Evolutionary conservation across 1,284 basidiomycete species (phyloP), one percentile per base, ranked within the genome.

Genomic region (Fomitopsis pinicola): DNA sequence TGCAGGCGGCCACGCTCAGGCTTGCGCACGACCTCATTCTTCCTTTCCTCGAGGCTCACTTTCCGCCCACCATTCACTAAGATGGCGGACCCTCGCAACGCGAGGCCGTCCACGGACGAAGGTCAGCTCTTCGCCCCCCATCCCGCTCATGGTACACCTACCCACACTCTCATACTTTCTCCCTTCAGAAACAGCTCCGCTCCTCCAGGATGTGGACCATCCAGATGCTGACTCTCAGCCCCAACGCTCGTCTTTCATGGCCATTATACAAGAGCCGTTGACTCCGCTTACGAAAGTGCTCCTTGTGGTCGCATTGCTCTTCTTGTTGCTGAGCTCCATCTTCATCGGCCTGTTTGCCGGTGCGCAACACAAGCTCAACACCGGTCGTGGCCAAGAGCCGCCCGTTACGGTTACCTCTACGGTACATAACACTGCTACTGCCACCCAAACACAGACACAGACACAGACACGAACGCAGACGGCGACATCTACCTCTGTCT

Each of bases 341-440:
- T 97, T 97, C 75, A 88, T 96, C 65, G 97, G 97, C 9, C 81
- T 99, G 6, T 98, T 97, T 75, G 91, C 92, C 30, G 94, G 94
- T 6, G 88, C 91, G 1, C 87, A 94, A 70, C 86, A 89, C 70
- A 88, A 87, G 65, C 81, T 95, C 61, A 85, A 85, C 62, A 78
- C 78, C 38, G 73, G 76, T 15, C 71, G 72, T 56, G 75, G 76
- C 45, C 61, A 71, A 64, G 66, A 54, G 33, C 36, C 52, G 17
- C 52, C 52, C 22, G n/a, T 19, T 57, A 72, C 68, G 57, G 60
- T 68, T 63, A 78, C 78, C 62, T 65, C 68, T 19, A 77, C 73
- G 56, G 65, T 69, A 36, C 75, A 75, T 40, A 56, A 61, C 6
- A 74, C 71, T 48, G 70, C 72, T 2, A 75, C 72, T n/a, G 70